phyloP scores from a whole-genome alignment of 306 rosid species.

The Cicer bijugum region DNA sequence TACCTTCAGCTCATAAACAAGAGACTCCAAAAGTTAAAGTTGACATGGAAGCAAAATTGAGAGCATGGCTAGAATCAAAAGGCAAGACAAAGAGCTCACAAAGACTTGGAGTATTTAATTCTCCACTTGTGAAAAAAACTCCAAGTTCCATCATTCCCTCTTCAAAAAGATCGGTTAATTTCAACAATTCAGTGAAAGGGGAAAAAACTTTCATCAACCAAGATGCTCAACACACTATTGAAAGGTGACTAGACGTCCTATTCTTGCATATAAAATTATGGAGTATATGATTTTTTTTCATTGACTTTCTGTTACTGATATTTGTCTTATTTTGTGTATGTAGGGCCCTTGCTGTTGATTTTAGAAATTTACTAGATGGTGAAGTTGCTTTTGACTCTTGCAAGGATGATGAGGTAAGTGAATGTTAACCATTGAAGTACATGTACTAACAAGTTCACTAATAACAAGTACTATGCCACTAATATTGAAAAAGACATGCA shows the following conservation, averaged over 20 bases:
- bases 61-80: slow-evolving; percentile 83
- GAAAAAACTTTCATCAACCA: slow-evolving; percentile 50
- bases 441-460: slow-evolving; percentile 5
- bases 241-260: slow-evolving; percentile 55
- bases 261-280: slow-evolving; percentile 21
- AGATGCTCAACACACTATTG: slow-evolving; percentile 49
- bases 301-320: slow-evolving; percentile 27
- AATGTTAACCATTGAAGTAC: slow-evolving; percentile 38
- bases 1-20: slow-evolving; percentile 64
- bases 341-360: slow-evolving; percentile 63
- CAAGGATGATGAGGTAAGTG: slow-evolving; percentile 71
- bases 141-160: slow-evolving; percentile 54
- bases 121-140: slow-evolving; percentile 66
- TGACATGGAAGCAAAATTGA: slow-evolving; percentile 88
- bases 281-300: slow-evolving; percentile 36
- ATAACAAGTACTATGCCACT: slow-evolving; percentile 27
- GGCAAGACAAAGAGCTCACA: slow-evolving; percentile 77
- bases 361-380: slow-evolving; percentile 56
- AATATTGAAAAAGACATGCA: slow-evolving; percentile 36
- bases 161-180: slow-evolving; percentile 60
- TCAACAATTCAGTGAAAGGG: slow-evolving; percentile 59
- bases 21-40: slow-evolving; percentile 75
- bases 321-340: slow-evolving; percentile 31
- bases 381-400: slow-evolving; percentile 52
- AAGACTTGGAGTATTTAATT: slow-evolving; percentile 52